Evolutionary conservation across 2,329 filamentous ascomycete species (phyloP).

Genomic region (Ophiostoma ips): DNA sequence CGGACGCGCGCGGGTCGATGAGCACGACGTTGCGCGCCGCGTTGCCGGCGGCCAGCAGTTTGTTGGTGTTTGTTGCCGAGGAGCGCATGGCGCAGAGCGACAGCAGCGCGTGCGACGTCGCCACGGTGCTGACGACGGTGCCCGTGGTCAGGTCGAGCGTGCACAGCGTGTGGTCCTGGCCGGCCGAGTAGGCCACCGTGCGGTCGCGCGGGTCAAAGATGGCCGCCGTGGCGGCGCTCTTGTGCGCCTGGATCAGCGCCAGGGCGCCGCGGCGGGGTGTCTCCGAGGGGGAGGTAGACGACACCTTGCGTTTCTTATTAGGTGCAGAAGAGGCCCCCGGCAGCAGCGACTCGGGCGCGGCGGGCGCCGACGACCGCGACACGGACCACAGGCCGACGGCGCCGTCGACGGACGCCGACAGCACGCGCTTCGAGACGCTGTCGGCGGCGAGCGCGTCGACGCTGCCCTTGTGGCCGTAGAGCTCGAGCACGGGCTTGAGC

Average conservation of each 20-base stretch:
- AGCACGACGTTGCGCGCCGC: conserved; percentile 78
- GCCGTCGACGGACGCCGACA: conserved; percentile 77
- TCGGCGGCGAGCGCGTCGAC: conserved; percentile 65
- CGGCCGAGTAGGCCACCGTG: conserved; percentile 82
- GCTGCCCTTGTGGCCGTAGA: conserved; percentile 32
- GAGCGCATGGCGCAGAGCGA: conserved; percentile 62
- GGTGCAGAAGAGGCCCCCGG: conserved; percentile 37
- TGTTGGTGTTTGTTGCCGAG: conserved; percentile 10
- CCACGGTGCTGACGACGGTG: conserved; percentile 64
- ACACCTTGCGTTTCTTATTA: conserved; percentile 63
- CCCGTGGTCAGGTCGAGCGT: conserved; percentile 84
- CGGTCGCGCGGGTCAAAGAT: conserved; percentile 76
- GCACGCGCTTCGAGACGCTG: conserved; percentile 56
- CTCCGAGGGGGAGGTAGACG: conserved; percentile 34
- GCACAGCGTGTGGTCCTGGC: conserved; percentile 78
- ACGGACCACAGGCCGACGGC: conserved; percentile 76
- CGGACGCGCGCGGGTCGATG: conserved; percentile 75
- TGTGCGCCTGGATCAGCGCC: conserved; percentile 57
- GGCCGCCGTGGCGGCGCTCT: conserved; percentile 53
- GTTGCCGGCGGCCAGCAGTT: conserved; percentile 57
- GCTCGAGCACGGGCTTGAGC: conserved; percentile 14
- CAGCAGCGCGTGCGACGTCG: conserved; percentile 71
- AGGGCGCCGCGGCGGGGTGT: conserved; percentile 64
- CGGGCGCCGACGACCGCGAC: conserved; percentile 35
- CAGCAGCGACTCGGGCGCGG: conserved; percentile 55